Base-by-base conservation (phyloP, 306 rosid genomes). In the Luffa acutangula region DNA sequence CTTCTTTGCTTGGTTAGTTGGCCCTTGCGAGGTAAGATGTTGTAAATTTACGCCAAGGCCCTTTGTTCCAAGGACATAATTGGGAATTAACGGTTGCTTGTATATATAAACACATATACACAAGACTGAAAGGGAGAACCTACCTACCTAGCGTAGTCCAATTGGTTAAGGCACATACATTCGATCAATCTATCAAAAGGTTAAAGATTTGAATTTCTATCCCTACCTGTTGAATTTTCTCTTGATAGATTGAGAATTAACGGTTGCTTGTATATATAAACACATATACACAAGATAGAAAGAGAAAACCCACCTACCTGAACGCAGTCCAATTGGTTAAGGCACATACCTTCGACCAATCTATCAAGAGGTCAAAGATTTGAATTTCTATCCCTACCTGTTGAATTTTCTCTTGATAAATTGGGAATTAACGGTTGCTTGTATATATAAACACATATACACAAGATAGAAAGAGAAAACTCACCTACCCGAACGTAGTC, bases 1-100 rank as follows among this genome's bases (percentile, higher is more conserved):
- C 77, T 93, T 91, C 84, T 96, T 93, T 82, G 90, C 91, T 77
- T 96, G 99, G 99, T 80, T 96, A 56, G 88, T 96, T 2, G 99
- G 99, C 15, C 91, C 91, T 59, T 96, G 90, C 49, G 91, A 93
- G 98, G 99, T 91, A 84, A 81, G 59, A 2, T 80, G 36, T 63
- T 51, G 37, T 60, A 45, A 52, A 48, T 13, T 84, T 74, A 73
- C 48, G 74, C 8, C 10, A 43, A 77, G 18, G 77, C 33, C 34
- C 53, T 62, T 54, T 14, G 31, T 65, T 81, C 64, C 17, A 71
- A 6, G 52, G 75, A 8, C 13, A n/a, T 69, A 69, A 69, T 41
- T 69, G 52, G 34, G 3, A 3, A 41, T 43, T 17, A 20, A 36
- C 52, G 25, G 49, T 1, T 67, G 33, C 18, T 49, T 4, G 10